Percentiles rank a stretch among this genome's conserved stretches.
Evolutionary conservation across 2,329 filamentous ascomycete genomes (phyloP).

Genomic region (Dothistroma pini): DNA sequence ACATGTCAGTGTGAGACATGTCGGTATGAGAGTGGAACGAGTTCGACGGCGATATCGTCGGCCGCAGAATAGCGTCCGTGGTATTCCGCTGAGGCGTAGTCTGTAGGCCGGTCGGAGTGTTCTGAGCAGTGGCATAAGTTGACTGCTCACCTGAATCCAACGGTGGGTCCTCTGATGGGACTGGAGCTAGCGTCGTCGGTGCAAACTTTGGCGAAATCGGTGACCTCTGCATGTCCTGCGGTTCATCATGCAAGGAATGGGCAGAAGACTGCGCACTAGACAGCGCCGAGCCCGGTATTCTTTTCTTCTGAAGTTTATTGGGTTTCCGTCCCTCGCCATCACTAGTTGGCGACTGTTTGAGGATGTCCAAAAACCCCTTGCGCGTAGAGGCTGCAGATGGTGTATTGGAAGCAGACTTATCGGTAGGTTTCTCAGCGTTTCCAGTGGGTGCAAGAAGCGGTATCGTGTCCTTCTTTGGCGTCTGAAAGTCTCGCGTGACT

Average conservation of each 20-base stretch:
- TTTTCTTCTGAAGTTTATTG: slow-evolving; percentile 89
- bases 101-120: slow-evolving; percentile 57
- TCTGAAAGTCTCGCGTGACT: slow-evolving; percentile 29
- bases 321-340: slow-evolving; percentile 59
- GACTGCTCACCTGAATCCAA: slow-evolving; percentile 35
- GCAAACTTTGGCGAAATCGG: slow-evolving; percentile 22
- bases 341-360: slow-evolving; percentile 64
- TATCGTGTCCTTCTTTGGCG: slow-evolving; percentile 35
- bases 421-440: slow-evolving; percentile 21
- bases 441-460: slow-evolving; percentile 35
- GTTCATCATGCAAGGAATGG: slow-evolving; percentile 54
- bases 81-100: slow-evolving; percentile 74
- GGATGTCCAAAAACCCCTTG: slow-evolving; percentile 57
- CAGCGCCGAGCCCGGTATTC: slow-evolving; percentile 71
- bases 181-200: background rate
- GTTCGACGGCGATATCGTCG: slow-evolving; percentile 68
- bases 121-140: slow-evolving; percentile 38
- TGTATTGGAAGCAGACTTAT: slow-evolving; percentile 29
- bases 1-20: slow-evolving; percentile 75
- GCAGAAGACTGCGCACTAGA: slow-evolving; percentile 89
- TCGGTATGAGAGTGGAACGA: slow-evolving; percentile 79
- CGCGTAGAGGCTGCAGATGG: slow-evolving; percentile 29
- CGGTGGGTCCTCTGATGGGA: background rate
- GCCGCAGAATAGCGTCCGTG: slow-evolving; percentile 54
- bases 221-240: slow-evolving; percentile 27